These are phyloP conservation scores for Plasmodium reichenowi DNA, from an alignment of 169 alveolate genomes.

Conservation along the genomic window DNA sequence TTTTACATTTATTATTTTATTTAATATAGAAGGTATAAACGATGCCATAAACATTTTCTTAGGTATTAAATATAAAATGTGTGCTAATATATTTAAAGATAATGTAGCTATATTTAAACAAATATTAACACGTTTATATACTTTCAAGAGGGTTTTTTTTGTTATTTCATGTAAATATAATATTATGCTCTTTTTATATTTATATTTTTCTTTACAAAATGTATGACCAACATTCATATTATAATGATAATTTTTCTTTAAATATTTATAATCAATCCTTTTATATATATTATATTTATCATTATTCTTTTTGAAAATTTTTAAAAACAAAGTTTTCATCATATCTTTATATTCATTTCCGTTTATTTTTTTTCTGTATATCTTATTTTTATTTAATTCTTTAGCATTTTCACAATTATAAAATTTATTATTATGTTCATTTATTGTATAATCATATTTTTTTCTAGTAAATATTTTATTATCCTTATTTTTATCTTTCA, in stretches of 20 bases:
- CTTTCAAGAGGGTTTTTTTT: slow-evolving; percentile 59
- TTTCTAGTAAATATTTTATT: background rate
- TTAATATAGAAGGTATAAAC: slow-evolving; percentile 61
- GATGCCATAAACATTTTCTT: slow-evolving; percentile 37
- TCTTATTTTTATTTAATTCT: background rate
- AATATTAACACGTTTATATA: slow-evolving; percentile 67
- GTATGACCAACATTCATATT: background rate
- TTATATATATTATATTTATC: slow-evolving; percentile 69
- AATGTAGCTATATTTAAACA: slow-evolving; percentile 52
- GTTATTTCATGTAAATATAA: slow-evolving; percentile 69
- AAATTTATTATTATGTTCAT: background rate
- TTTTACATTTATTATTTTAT: slow-evolving; percentile 71
- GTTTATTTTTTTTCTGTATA: slow-evolving; percentile 6
- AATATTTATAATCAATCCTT: slow-evolving; percentile 53
- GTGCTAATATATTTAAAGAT: slow-evolving; percentile 68
- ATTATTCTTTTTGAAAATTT: slow-evolving; percentile 49
- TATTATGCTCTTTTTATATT: slow-evolving; percentile 28
- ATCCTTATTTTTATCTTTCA: background rate
- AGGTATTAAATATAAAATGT: slow-evolving; percentile 49
- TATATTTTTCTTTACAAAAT: slow-evolving; percentile 53
- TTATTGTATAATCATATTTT: background rate
- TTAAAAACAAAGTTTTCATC: slow-evolving; percentile 67
- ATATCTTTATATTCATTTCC: slow-evolving; percentile 46
- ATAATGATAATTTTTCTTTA: slow-evolving; percentile 49
- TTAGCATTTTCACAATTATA: background rate